These are phyloP conservation scores for Boletus pseudopeckii DNA, from an alignment of 768 basidiomycete genomes.

Conservation along the genomic window DNA sequence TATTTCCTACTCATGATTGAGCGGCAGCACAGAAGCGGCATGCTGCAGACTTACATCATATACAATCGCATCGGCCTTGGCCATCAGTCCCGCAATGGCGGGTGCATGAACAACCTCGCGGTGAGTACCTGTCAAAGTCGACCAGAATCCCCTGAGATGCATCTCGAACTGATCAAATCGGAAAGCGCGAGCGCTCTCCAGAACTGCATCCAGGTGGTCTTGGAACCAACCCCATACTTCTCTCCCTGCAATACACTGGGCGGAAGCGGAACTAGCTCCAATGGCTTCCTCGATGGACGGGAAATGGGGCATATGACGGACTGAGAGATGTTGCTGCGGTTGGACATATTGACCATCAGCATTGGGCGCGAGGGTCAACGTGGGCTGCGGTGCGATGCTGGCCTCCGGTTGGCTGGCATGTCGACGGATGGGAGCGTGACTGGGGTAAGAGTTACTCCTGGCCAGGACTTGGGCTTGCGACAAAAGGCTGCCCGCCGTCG, in stretches of 20 bases:
- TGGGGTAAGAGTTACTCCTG: conserved; percentile 56
- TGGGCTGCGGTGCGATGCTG: conserved; percentile 51
- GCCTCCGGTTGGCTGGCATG: conserved; percentile 57
- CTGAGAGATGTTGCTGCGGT: conserved; percentile 54
- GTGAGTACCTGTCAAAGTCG: conserved; percentile 64
- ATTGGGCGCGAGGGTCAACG: conserved; percentile 51
- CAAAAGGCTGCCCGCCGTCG: conserved; percentile 72
- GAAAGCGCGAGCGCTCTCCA: conserved; percentile 73
- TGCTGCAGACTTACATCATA: conserved; percentile 71
- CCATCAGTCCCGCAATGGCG: conserved; percentile 84
- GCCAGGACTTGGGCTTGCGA: conserved; percentile 70
- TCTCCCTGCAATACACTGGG: conserved; percentile 74
- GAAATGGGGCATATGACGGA: conserved; percentile 76
- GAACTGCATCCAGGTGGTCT: conserved; percentile 79
- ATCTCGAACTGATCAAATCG: conserved; percentile 90
- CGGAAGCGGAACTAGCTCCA: conserved; percentile 66
- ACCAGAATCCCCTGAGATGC: conserved; percentile 84
- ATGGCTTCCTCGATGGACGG: conserved; percentile 86
- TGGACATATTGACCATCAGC: conserved; percentile 44
- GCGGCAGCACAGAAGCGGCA: conserved; percentile 7
- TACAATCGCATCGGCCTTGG: conserved; percentile 84
- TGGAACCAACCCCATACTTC: conserved; percentile 93
- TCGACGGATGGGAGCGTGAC: conserved; percentile 74
- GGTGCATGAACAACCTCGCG: conserved; percentile 89
- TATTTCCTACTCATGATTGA: conserved; percentile 60